Conservation (phyloP, 2,329 filamentous ascomycete species). For the Fragosphaeria purpurea region DNA sequence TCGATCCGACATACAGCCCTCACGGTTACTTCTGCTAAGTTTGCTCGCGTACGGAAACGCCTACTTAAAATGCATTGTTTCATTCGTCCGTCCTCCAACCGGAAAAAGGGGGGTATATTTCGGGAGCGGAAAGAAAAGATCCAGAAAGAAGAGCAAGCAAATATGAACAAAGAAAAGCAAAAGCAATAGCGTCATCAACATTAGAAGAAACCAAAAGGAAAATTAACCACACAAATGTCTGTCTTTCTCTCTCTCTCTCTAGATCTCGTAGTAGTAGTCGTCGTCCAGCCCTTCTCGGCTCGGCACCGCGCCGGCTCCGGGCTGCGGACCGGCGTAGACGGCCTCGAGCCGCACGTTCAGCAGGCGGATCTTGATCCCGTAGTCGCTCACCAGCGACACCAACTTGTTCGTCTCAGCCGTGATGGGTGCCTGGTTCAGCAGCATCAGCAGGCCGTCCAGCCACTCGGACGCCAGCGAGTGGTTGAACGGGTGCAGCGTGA, state of each 20-base stretch:
- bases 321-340: constrained; percentile 53
- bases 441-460: constrained; percentile 90
- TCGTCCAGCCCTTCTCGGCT: constrained; percentile 79
- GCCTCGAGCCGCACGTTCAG: constrained; percentile 85
- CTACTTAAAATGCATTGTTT: no score
- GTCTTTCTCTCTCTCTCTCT: constrained; percentile 8
- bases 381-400: constrained; percentile 75
- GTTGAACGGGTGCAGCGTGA: constrained; percentile 73
- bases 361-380: constrained; percentile 84
- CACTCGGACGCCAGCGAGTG: constrained; percentile 87
- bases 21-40: no score
- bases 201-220: no score
- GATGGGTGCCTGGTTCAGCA: constrained; percentile 89
- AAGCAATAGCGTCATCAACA: no score
- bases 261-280: constrained; percentile 85
- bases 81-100: no score
- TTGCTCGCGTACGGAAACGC: no score
- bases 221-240: no score
- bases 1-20: no score
- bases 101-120: neutral
- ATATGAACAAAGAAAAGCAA: neutral
- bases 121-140: neutral
- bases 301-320: constrained; percentile 67
- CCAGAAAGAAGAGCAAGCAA: neutral
- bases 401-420: constrained; percentile 93